Base-by-base conservation (phyloP, 768 basidiomycete species). In the Lactarius trivialis region DNA sequence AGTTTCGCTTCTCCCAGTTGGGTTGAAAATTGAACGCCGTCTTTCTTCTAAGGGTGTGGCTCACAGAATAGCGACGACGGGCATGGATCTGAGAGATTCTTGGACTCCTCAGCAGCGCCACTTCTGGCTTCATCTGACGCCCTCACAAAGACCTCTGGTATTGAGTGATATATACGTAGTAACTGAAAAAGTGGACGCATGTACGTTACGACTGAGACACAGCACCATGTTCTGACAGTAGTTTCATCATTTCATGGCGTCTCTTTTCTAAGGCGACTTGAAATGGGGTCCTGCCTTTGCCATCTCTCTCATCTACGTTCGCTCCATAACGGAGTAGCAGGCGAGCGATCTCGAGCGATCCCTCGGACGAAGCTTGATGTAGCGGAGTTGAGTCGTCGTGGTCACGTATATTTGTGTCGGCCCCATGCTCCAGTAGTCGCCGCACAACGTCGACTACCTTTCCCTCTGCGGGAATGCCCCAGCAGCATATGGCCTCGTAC, bases 401-500 rank as follows among this genome's bases (percentile, higher is more conserved):
- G n/a, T 21, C 8, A 21, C 3, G 11, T 11, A 9, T 9, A 43
- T 43, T 21, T 43, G 41, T 8, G 41, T 21, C 41, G 4, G 41
- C 41, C 3, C 41, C 41, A 21, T 12, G 41, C 8, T 43, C 41
- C 41, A 43, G n/a, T 43, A 43, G 41, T n/a, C 1, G 41, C 19
- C 7, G 39, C 19, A 41, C 17, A 7, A n/a, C 7, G 19, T 19
- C 19, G 39, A 41, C 17, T 7, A n/a, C 30, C 30, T 41, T n/a
- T 14, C 3, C 36, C 7, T 19, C 6, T n/a, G n/a, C n/a, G n/a
- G n/a, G n/a, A n/a, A n/a, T n/a, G n/a, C n/a, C n/a, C n/a, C n/a
- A n/a, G n/a, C 2, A 0, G 19, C 19, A 2, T 3, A n/a, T 7
- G 39, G 7, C 7, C 5, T 8, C 3, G 8, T n/a, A 3, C 8